phyloP scores from a whole-genome alignment of 345 rosid species.

The Eucalyptus curtisii region DNA sequence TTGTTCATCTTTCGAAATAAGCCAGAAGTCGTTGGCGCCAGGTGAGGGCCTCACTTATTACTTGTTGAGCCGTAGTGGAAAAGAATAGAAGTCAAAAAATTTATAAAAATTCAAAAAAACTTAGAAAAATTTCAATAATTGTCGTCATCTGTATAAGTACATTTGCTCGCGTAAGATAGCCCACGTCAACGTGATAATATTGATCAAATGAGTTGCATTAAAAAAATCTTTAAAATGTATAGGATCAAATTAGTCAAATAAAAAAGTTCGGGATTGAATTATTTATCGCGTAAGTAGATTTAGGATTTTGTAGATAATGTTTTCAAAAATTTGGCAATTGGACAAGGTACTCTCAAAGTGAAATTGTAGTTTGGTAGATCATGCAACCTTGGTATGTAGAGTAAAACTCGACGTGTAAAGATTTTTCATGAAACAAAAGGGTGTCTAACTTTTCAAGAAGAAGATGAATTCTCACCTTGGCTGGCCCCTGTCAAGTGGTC shows the following conservation, averaged over 20 bases:
- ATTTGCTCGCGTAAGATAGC: too few relatives aligned
- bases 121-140: neutral
- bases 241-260: neutral
- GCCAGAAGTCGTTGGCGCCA: rapidly evolving
- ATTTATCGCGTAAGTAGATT: rapidly evolving
- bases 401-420: neutral
- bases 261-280: rapidly evolving
- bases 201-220: neutral
- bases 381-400: neutral
- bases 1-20: neutral
- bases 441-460: neutral
- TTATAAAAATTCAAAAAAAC: neutral
- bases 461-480: neutral
- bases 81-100: neutral
- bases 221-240: neutral
- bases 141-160: too few relatives aligned
- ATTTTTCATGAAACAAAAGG: neutral
- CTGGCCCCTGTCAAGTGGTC: neutral
- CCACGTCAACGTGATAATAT: rapidly evolving
- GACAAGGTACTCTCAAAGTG: neutral
- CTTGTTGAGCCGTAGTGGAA: neutral
- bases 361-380: neutral
- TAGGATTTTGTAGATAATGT: neutral
- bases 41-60: neutral
- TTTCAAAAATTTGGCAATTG: neutral